Evolutionary conservation across 495 filamentous ascomycete species (phyloP).

Genomic region (Chlorociboria aeruginascens): DNA sequence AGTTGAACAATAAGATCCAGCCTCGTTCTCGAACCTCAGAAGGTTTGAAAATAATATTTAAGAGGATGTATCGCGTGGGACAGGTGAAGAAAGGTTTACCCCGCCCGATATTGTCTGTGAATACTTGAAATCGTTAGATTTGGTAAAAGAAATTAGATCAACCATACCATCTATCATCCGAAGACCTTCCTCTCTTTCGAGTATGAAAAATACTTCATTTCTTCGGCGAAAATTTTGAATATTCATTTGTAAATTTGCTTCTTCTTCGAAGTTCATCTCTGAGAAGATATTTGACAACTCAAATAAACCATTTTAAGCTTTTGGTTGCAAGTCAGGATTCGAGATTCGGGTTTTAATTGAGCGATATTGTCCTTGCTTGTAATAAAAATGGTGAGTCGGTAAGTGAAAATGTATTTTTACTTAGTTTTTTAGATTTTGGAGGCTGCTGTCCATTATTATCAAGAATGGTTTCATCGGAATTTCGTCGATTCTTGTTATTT

Average conservation of each 20-base stretch:
- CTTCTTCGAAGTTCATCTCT: not conserved
- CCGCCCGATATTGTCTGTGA: not conserved
- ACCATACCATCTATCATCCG: not conserved
- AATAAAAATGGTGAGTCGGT: not conserved
- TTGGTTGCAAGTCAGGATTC: not conserved
- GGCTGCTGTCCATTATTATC: not conserved
- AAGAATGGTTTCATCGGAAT: not conserved
- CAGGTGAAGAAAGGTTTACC: not conserved
- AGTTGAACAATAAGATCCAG: slow-evolving; percentile 2
- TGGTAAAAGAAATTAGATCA: not conserved
- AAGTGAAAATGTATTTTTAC: not conserved
- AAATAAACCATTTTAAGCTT: slow-evolving; percentile 1
- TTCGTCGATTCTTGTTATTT: not conserved
- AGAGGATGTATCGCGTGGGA: not conserved
- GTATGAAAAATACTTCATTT: slow-evolving; percentile 6
- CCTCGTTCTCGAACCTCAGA: not conserved
- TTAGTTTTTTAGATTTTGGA: not conserved
- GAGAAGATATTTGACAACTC: slow-evolving; percentile 1
- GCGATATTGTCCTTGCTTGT: not conserved
- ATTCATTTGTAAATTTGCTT: not conserved
- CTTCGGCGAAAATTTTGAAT: not conserved
- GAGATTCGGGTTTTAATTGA: not conserved
- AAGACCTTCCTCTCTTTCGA: not conserved
- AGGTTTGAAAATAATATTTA: slow-evolving; percentile 1
- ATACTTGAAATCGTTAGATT: not conserved